These are phyloP conservation scores for Trypanosoma brucei DNA, from an alignment of 208 protist genomes.

Conservation along the genomic window DNA sequence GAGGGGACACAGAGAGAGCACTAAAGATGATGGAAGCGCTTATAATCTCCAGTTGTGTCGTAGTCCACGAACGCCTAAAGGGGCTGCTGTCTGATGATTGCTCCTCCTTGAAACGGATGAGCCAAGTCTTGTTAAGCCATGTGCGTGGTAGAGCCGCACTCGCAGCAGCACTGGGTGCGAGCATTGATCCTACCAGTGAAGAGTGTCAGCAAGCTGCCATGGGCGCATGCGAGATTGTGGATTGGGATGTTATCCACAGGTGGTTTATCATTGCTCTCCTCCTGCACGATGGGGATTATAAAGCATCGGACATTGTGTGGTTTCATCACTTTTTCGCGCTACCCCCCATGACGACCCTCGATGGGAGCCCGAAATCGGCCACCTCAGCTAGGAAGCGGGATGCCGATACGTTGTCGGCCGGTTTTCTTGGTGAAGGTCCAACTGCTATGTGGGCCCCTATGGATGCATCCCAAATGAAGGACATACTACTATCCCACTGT, in stretches of 20 bases:
- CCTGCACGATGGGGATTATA: slow-evolving; percentile 37
- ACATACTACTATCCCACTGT: slow-evolving; percentile 47
- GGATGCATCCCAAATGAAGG: slow-evolving; percentile 26
- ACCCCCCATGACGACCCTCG: slow-evolving; percentile 1
- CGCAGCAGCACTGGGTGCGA: slow-evolving; percentile 5
- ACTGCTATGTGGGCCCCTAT: slow-evolving; percentile 11
- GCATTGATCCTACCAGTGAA: slow-evolving; percentile 15
- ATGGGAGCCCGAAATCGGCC: not conserved
- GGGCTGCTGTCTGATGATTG: not conserved
- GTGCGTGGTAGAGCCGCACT: not conserved
- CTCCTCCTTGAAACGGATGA: slow-evolving; percentile 2
- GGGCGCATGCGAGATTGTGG: slow-evolving; percentile 34
- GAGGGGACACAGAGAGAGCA: slow-evolving; percentile 30
- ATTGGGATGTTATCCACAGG: slow-evolving; percentile 38
- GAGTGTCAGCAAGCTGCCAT: slow-evolving; percentile 28
- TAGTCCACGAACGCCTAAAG: slow-evolving; percentile 26
- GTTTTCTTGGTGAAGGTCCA: no score
- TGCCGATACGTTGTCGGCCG: no score
- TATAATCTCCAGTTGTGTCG: slow-evolving; percentile 52
- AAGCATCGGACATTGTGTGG: slow-evolving; percentile 39
- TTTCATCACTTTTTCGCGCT: slow-evolving; percentile 60
- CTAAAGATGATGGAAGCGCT: slow-evolving; percentile 55
- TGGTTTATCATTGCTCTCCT: slow-evolving; percentile 65
- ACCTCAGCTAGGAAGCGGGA: not conserved
- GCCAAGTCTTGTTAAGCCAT: slow-evolving; percentile 14